Percentiles rank a stretch among this genome's conserved stretches.
Evolutionary conservation across 225 moss, liverwort and hornwort genomes (phyloP).

Genomic region (Neckera pumila): DNA sequence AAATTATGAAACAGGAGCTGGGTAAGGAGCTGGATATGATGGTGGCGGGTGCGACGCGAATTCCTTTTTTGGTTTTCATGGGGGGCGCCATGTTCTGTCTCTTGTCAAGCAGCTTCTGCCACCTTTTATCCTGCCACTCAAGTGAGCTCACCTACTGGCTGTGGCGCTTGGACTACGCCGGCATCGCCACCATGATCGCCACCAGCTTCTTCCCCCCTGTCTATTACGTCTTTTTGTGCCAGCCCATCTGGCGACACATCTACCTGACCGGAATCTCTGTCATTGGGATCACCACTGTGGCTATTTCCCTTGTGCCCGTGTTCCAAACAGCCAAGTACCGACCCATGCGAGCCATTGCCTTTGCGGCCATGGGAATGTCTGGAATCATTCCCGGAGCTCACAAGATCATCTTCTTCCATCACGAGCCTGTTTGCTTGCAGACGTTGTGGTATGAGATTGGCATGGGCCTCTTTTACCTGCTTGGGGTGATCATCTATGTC

Average conservation of each 20-base stretch:
- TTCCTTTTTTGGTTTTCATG: constrained; percentile 80
- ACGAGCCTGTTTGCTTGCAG: constrained; percentile 56
- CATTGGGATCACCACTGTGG: constrained; percentile 51
- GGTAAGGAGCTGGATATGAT: constrained; percentile 65
- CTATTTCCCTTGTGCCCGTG: constrained; percentile 54
- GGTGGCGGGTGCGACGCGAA: constrained; percentile 61
- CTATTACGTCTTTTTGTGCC: constrained; percentile 88
- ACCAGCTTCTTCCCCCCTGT: constrained; percentile 93
- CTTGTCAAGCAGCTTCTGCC: constrained; percentile 74
- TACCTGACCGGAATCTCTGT: constrained; percentile 58
- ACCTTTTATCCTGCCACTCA: constrained; percentile 87
- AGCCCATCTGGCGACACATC: constrained; percentile 72
- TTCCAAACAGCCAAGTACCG: constrained; percentile 78
- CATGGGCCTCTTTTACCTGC: constrained; percentile 68
- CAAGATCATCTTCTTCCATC: constrained; percentile 67
- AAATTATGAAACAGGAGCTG: constrained; percentile 56
- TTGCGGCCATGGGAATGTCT: constrained; percentile 80
- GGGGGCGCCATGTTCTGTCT: constrained; percentile 91
- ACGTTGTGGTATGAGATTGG: constrained; percentile 70
- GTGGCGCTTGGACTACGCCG: constrained; percentile 86
- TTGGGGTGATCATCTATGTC: constrained; percentile 71
- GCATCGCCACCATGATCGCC: constrained; percentile 94
- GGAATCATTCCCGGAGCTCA: constrained; percentile 75
- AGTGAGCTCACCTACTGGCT: constrained; percentile 59
- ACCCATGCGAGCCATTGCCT: constrained; percentile 59